Evolutionary conservation across 331 rosid species (phyloP).

Genomic region (Rhamnella rubrinervis): DNA sequence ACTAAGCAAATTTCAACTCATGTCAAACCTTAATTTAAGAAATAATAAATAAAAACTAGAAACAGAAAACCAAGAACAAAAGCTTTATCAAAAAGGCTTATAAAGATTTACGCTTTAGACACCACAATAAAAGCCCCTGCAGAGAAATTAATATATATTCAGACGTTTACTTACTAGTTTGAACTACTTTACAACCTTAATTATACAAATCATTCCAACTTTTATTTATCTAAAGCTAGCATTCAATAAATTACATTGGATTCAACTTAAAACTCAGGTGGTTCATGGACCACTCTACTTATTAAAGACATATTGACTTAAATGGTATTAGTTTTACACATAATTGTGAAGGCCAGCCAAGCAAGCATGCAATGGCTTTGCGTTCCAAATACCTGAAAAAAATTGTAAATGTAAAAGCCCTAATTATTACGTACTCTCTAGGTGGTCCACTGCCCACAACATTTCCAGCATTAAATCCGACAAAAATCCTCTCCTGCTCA

Average conservation of each 20-base stretch:
- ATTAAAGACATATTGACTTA: background rate
- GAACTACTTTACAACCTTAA: no score
- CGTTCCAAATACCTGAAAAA: background rate
- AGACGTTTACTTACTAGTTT: no score
- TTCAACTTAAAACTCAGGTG: background rate
- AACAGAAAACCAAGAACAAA: no score
- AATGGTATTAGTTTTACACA: background rate
- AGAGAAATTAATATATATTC: no score
- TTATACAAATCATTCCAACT: no score
- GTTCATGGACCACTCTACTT: slow-evolving; percentile 3
- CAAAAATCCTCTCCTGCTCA: background rate
- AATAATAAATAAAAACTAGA: no score
- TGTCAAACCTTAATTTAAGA: no score
- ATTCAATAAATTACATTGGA: background rate
- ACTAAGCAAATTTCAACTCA: no score
- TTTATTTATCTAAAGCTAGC: background rate
- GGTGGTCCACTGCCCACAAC: slow-evolving; percentile 1
- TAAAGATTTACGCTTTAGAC: no score
- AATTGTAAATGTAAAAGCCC: background rate
- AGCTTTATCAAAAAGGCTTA: no score
- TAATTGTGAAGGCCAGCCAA: background rate
- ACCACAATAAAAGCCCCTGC: no score
- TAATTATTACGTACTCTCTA: no score
- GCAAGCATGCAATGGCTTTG: background rate
- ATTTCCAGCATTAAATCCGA: background rate